A percentile compares a stretch with the other conserved stretches of the same genome.
These are phyloP conservation scores for Pezicula neosporulosa DNA, from an alignment of 2,329 filamentous ascomycete genomes.

Conservation along the genomic window DNA sequence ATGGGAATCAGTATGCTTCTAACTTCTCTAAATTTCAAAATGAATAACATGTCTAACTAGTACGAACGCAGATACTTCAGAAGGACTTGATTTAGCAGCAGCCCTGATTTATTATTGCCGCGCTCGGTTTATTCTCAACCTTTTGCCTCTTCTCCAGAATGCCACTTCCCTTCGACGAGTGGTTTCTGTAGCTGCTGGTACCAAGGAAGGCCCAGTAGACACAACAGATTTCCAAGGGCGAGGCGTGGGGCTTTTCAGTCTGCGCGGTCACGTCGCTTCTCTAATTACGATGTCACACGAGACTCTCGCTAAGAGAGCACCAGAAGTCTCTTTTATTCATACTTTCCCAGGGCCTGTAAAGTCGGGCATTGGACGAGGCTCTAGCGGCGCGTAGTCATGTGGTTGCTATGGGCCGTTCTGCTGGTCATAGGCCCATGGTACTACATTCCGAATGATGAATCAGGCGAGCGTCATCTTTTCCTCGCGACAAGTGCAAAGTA, in stretches of 20 bases:
- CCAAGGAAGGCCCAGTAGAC: conserved; percentile 14
- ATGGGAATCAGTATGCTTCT: too few species aligned
- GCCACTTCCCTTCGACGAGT: conserved; percentile 45
- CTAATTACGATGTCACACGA: conserved; percentile 17
- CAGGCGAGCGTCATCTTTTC: conserved; percentile 18
- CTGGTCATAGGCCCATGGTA: background rate
- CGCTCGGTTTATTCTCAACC: conserved; percentile 48
- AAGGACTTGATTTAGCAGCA: conserved; percentile 47
- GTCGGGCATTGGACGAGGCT: conserved; percentile 8
- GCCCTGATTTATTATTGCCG: conserved; percentile 52
- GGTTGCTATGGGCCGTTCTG: conserved; percentile 5
- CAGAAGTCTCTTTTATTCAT: conserved; percentile 17
- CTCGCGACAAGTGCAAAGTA: conserved; percentile 15
- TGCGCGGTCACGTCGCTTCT: conserved; percentile 12
- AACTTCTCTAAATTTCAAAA: too few species aligned
- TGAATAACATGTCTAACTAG: too few species aligned
- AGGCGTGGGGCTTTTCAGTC: conserved; percentile 3
- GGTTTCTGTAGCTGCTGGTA: conserved; percentile 31
- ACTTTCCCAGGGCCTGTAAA: conserved; percentile 11
- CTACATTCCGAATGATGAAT: conserved; percentile 7
- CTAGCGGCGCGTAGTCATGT: background rate
- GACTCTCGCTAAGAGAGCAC: conserved; percentile 10
- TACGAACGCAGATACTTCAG: conserved; percentile 42
- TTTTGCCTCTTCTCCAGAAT: conserved; percentile 49
- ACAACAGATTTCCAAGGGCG: conserved; percentile 15